These are phyloP conservation scores for Dendrobium huoshanense DNA, from an alignment of 106 monocot genomes.

Conservation along the genomic window DNA sequence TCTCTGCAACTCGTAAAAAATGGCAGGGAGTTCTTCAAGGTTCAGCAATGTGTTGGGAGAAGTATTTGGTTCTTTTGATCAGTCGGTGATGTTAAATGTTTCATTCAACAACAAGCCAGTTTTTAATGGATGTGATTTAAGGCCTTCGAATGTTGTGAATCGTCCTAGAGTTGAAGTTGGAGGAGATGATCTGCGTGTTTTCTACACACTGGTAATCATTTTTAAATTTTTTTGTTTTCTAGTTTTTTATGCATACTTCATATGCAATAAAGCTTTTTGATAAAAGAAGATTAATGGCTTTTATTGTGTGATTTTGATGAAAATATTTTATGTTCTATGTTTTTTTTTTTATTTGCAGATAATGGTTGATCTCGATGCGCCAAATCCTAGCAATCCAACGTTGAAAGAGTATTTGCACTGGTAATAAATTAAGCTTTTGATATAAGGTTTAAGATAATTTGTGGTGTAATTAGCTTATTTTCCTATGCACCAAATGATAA, in stretches of 20 bases:
- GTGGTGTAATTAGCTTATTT: too few species aligned
- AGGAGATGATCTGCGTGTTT: constrained; percentile 10
- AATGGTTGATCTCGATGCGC: constrained; percentile 53
- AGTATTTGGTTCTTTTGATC: constrained; percentile 8
- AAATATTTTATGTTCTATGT: too few species aligned
- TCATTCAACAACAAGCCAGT: neutral
- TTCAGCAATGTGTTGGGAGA: constrained; percentile 7
- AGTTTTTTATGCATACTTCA: neutral
- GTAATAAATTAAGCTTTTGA: constrained; percentile 6
- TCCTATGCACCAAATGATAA: too few species aligned
- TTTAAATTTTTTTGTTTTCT: neutral
- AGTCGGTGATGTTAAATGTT: neutral
- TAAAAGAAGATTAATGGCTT: too few species aligned
- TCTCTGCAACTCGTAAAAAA: neutral
- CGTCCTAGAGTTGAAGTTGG: constrained; percentile 15
- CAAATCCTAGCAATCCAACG: constrained; percentile 34
- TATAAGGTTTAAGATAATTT: too few species aligned
- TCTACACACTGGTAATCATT: constrained; percentile 15
- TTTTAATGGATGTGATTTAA: constrained; percentile 8
- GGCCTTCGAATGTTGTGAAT: constrained; percentile 7
- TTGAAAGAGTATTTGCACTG: constrained; percentile 42
- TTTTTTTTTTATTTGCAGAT: constrained; percentile 14
- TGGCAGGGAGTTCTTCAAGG: neutral
- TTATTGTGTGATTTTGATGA: too few species aligned
- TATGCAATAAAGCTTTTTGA: too few species aligned